Evolutionary conservation across 1,139 yeast species (phyloP).

Genomic region (Protomyces pachydermus): DNA sequence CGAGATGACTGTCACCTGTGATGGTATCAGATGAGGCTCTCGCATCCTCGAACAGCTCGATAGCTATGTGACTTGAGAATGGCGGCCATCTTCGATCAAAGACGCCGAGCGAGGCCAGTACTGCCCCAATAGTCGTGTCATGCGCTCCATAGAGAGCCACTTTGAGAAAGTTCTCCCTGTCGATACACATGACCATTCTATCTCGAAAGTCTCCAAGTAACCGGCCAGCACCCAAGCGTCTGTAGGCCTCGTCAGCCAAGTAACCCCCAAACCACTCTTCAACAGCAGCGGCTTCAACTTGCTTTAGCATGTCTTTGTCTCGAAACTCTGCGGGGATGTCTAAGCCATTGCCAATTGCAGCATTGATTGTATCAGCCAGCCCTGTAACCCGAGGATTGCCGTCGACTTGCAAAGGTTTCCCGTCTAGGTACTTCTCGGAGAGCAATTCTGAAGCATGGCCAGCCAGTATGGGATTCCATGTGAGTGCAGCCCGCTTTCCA

Average conservation of each 20-base stretch:
- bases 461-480: slow-evolving; percentile 33
- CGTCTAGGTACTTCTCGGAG: slow-evolving; percentile 27
- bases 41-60: slow-evolving; percentile 31
- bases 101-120: slow-evolving; percentile 32
- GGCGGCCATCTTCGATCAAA: slow-evolving; percentile 34
- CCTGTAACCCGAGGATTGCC: slow-evolving; percentile 34
- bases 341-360: slow-evolving; percentile 33
- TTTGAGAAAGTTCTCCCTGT: slow-evolving; percentile 26
- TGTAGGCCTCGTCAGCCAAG: slow-evolving; percentile 23
- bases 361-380: slow-evolving; percentile 33
- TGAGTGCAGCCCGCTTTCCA: slow-evolving; percentile 32
- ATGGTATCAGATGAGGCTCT: background rate
- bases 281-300: slow-evolving; percentile 31
- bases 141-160: slow-evolving; percentile 34
- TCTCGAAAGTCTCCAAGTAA: slow-evolving; percentile 28
- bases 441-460: slow-evolving; percentile 31
- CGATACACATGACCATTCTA: slow-evolving; percentile 15
- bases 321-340: slow-evolving; percentile 30
- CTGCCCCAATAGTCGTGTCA: slow-evolving; percentile 34
- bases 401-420: slow-evolving; percentile 32
- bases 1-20: slow-evolving; percentile 29
- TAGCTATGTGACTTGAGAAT: slow-evolving; percentile 32
- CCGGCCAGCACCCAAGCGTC: slow-evolving; percentile 30
- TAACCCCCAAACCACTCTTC: slow-evolving; percentile 35
- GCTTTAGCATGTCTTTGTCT: slow-evolving; percentile 28